phyloP scores from a whole-genome alignment of 176 grass and related monocot species.

The Rhipidocladum racemiflorum region DNA sequence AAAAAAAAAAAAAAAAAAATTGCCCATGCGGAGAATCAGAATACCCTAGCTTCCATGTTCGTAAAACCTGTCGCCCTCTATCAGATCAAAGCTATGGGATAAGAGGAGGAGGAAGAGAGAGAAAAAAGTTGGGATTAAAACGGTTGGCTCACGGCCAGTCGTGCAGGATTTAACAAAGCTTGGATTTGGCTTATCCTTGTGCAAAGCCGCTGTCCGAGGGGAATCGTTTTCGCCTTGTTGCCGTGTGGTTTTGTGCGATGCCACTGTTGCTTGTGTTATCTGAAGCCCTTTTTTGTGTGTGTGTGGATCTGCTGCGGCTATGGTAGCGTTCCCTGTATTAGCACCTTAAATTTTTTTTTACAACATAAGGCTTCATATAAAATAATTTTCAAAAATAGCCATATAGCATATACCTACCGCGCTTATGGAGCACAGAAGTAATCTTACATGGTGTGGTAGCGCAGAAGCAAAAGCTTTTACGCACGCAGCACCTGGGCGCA shows the following conservation, averaged over 20 bases:
- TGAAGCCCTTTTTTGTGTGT: neutral
- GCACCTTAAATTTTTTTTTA: too few species aligned
- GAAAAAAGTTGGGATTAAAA: neutral
- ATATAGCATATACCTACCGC: too few species aligned
- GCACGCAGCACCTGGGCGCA: too few species aligned
- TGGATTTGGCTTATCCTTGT: neutral
- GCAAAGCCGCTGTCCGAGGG: neutral
- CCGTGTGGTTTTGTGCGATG: neutral
- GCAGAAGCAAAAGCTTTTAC: too few species aligned
- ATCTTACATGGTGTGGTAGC: too few species aligned
- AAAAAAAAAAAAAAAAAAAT: neutral
- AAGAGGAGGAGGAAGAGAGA: neutral
- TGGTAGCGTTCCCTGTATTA: too few species aligned
- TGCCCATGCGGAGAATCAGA: neutral
- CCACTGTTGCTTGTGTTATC: neutral
- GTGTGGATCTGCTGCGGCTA: neutral
- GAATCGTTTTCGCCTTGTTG: neutral
- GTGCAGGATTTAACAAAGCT: constrained; percentile 38
- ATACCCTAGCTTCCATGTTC: neutral
- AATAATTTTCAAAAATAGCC: too few species aligned
- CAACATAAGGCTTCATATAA: too few species aligned
- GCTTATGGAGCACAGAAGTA: too few species aligned
- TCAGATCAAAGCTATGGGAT: constrained; percentile 1
- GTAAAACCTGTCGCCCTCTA: neutral
- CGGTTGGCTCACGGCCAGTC: constrained; percentile 31